Conservation (phyloP, 371 early-diverging fungal species). For the Dichotomocladium elegans region DNA sequence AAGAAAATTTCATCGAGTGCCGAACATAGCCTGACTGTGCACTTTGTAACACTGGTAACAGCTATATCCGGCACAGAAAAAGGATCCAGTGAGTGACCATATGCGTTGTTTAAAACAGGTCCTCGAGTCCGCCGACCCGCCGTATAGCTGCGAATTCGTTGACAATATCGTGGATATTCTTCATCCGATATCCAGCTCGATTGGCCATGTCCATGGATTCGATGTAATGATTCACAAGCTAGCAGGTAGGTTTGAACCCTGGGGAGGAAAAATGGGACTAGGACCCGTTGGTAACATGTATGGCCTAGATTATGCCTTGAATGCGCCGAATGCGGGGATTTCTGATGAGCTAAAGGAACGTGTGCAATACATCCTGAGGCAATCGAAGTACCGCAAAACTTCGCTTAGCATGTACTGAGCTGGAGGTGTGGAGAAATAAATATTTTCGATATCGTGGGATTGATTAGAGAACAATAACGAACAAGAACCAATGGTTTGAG, state of each 20-base stretch:
- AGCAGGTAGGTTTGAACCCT: background rate
- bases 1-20: slow-evolving; percentile 37
- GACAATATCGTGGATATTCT: slow-evolving; percentile 46
- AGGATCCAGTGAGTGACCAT: too few relatives aligned
- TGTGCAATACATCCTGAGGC: background rate
- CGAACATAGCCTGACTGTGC: slow-evolving; percentile 56
- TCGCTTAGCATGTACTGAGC: too few relatives aligned
- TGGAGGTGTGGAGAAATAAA: too few relatives aligned
- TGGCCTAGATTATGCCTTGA: background rate
- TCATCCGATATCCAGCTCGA: slow-evolving; percentile 39
- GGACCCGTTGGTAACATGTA: too few relatives aligned
- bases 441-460: too few relatives aligned
- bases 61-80: too few relatives aligned
- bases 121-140: slow-evolving; percentile 42
- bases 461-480: too few relatives aligned
- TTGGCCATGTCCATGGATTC: slow-evolving; percentile 16
- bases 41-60: slow-evolving; percentile 52
- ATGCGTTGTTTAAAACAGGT: too few relatives aligned
- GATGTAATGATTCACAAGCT: background rate
- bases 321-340: too few relatives aligned
- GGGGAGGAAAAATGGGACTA: too few relatives aligned
- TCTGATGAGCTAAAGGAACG: background rate
- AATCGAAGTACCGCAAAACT: too few relatives aligned
- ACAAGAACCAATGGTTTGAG: too few relatives aligned
- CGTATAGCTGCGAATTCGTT: slow-evolving; percentile 44